Evolutionary conservation across 2,329 filamentous ascomycete species (phyloP).

Genomic region (Sarocladium kiliense): DNA sequence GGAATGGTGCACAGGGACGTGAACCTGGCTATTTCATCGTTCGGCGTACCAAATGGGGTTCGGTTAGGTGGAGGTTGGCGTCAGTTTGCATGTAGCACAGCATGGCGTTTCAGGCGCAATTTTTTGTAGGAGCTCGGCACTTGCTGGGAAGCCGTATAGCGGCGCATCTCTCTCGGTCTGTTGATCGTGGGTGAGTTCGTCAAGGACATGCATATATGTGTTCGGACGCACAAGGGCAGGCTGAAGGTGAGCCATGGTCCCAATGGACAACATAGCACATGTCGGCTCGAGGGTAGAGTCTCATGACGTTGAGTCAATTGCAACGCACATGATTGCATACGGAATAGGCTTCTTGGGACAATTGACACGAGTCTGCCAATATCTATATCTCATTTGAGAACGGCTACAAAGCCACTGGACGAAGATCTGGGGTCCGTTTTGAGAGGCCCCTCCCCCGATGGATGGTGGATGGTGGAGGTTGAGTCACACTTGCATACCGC

Average conservation of each 20-base stretch:
- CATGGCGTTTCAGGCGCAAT: no score
- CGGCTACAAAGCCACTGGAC: neutral
- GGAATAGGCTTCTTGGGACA: no score
- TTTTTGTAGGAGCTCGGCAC: no score
- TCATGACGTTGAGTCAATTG: no score
- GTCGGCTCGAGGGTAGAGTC: neutral
- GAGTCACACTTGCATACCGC: conserved; percentile 23
- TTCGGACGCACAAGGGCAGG: no score
- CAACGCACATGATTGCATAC: no score
- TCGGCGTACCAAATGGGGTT: neutral
- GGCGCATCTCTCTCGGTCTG: no score
- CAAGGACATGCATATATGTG: no score
- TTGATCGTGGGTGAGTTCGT: no score
- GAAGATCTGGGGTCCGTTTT: neutral
- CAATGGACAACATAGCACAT: neutral
- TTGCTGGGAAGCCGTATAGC: no score
- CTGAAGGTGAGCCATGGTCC: neutral
- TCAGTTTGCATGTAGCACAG: neutral
- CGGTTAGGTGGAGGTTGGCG: neutral
- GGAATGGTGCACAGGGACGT: neutral
- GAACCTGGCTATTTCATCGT: neutral
- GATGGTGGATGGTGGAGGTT: conserved; percentile 18
- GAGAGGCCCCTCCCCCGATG: neutral
- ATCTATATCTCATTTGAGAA: neutral
- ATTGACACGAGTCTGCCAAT: neutral